Evolutionary conservation across 2,329 filamentous ascomycete species (phyloP).

Genomic region (Seiridium unicorne): DNA sequence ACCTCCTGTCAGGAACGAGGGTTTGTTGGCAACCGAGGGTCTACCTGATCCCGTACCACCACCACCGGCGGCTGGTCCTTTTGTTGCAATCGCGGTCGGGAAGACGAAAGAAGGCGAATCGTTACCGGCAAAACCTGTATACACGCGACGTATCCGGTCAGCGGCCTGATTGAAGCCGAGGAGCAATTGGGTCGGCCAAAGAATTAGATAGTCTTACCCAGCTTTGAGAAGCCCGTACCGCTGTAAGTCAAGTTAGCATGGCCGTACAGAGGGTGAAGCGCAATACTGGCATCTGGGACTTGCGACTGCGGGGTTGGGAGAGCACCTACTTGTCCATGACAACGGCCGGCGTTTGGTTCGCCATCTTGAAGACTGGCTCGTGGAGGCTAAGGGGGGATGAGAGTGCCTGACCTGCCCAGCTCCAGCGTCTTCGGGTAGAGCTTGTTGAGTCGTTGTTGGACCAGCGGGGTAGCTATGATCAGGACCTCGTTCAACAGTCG

Average conservation of each 20-base stretch:
- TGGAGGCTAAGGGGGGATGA: neutral
- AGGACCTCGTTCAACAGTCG: neutral
- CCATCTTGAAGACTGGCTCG: constrained; percentile 61
- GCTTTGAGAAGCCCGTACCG: constrained; percentile 99
- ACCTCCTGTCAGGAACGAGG: constrained; percentile 89
- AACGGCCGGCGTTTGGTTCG: constrained; percentile 99
- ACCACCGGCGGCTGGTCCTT: constrained; percentile 69
- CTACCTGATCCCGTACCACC: constrained; percentile 81
- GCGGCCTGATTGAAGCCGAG: neutral
- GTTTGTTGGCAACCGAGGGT: constrained; percentile 89
- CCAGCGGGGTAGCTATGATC: constrained; percentile 3
- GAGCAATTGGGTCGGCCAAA: neutral
- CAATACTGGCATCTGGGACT: neutral
- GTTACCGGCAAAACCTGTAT: constrained; percentile 92
- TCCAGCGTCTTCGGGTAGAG: neutral
- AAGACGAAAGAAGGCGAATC: constrained; percentile 99
- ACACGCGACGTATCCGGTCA: neutral
- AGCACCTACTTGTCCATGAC: constrained; percentile 99
- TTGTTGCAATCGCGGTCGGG: constrained; percentile 96
- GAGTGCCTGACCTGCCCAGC: neutral
- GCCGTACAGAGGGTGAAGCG: neutral
- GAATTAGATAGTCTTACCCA: constrained; percentile 61
- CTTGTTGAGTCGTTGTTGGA: neutral
- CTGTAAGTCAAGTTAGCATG: constrained; percentile 53
- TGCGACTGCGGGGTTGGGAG: constrained; percentile 22